phyloP scores from a whole-genome alignment of 345 rosid species.

The Camelina laxa region DNA sequence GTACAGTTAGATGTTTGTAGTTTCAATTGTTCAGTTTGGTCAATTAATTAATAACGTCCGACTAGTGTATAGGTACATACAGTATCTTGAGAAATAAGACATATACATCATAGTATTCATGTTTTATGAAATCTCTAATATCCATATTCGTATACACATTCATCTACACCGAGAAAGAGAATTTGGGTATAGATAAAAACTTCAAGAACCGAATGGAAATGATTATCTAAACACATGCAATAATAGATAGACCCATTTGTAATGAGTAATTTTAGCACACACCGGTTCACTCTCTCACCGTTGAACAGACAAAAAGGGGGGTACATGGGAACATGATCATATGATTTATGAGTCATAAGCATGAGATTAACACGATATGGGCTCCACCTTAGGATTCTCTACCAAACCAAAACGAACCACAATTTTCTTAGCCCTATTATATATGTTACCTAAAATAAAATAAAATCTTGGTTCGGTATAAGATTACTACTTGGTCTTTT shows the following conservation, averaged over 20 bases:
- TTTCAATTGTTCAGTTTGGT: background rate
- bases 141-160: background rate
- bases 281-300: background rate
- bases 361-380: slow-evolving; percentile 28
- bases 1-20: background rate
- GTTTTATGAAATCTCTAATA: background rate
- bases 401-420: background rate
- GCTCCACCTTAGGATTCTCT: slow-evolving; percentile 21
- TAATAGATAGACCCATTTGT: background rate
- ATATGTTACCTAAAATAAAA: background rate
- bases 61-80: no score
- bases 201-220: background rate
- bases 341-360: slow-evolving; percentile 38
- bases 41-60: background rate
- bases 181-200: background rate
- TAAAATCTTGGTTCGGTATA: slow-evolving; percentile 2
- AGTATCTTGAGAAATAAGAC: no score
- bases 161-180: no score
- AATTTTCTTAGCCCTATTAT: background rate
- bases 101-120: background rate
- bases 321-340: slow-evolving; percentile 32
- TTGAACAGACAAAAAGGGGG: slow-evolving; percentile 21
- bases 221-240: background rate
- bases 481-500: background rate
- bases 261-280: slow-evolving; percentile 13